Base-by-base conservation (phyloP, 2,329 filamentous ascomycete genomes). In the Penicillium sp. region DNA sequence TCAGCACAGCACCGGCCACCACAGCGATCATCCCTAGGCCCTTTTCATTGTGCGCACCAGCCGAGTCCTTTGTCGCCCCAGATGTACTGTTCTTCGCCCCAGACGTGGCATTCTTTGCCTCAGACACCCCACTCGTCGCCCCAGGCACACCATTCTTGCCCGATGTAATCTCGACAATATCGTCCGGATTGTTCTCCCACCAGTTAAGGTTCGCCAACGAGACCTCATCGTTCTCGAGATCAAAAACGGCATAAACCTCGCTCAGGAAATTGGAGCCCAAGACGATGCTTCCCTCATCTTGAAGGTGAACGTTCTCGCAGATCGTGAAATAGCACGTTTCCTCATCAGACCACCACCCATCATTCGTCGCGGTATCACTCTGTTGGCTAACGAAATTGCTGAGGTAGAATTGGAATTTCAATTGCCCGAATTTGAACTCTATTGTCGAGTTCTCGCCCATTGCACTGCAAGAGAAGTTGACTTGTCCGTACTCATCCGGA, bases 131-230 rank as follows among this genome's bases (percentile, higher is more conserved):
- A 8, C 7, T n/a, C 35, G 9, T 41, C 19, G 38, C 38, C 2
- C 12, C 38, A 23, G 38, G 19, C 0, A 41, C 38, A 41, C 19
- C 19, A 23, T 41, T 41, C 19, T 41, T 41, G 38, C 38, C 38
- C 38, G 38, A 41, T 13, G 19, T 23, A 4, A 86, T 86, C 66
- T 86, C 83, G 54, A 80, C 48, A 55, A 60, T 60, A 58, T 60
- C 46, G 13, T 33, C 31, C 13, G 31, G 31, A 6, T 13, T 33
- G 13, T 6, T 5, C 13, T 33, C 31, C 31, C 31, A 33, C 31
- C 31, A 33, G 31, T 15, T 15, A 37, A 15, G 3, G 3, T 47
- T 48, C n/a, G 56, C 59, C 15, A 61, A 27, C 5, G 56, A 61
- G 7, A 59, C 8, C 27, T 61, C 43, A 17, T 54, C 50, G 25